These are phyloP conservation scores for Nematodospora valgi DNA, from an alignment of 805 yeast genomes.

Conservation along the genomic window DNA sequence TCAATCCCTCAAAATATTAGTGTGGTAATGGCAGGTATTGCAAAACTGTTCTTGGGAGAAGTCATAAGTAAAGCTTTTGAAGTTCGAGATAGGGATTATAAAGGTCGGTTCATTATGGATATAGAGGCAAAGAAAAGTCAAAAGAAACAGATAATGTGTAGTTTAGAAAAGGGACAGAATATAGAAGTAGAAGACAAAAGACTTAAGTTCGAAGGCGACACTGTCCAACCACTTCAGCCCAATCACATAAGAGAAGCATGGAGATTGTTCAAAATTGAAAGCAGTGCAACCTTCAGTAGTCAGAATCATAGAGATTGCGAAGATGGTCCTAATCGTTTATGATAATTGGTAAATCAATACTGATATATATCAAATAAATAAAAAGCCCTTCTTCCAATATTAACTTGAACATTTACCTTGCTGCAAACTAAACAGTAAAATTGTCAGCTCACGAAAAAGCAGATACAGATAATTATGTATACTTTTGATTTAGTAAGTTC, in stretches of 20 bases:
- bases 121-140: slow-evolving; percentile 39
- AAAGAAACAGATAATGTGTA: slow-evolving; percentile 30
- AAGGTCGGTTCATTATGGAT: slow-evolving; percentile 35
- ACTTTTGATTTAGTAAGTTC: too few relatives aligned
- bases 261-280: slow-evolving; percentile 69
- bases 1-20: slow-evolving; percentile 77
- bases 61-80: slow-evolving; percentile 77
- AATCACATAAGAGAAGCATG: slow-evolving; percentile 88
- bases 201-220: slow-evolving; percentile 37
- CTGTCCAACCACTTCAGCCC: slow-evolving; percentile 64
- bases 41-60: slow-evolving; percentile 88
- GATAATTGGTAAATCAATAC: too few relatives aligned
- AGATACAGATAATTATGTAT: too few relatives aligned
- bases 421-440: too few relatives aligned
- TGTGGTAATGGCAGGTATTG: slow-evolving; percentile 77
- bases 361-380: too few relatives aligned
- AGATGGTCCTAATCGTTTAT: too few relatives aligned
- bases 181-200: slow-evolving; percentile 24
- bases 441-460: too few relatives aligned
- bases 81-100: slow-evolving; percentile 56
- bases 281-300: slow-evolving; percentile 43
- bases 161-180: slow-evolving; percentile 37
- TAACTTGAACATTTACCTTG: too few relatives aligned
- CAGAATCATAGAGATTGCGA: slow-evolving; percentile 71
- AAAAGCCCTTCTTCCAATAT: too few relatives aligned